A percentile compares a stretch with the other conserved stretches of the same genome.
Conservation (phyloP, 2,329 filamentous ascomycete genomes). For the Ophiocordyceps camponoti-floridani region DNA sequence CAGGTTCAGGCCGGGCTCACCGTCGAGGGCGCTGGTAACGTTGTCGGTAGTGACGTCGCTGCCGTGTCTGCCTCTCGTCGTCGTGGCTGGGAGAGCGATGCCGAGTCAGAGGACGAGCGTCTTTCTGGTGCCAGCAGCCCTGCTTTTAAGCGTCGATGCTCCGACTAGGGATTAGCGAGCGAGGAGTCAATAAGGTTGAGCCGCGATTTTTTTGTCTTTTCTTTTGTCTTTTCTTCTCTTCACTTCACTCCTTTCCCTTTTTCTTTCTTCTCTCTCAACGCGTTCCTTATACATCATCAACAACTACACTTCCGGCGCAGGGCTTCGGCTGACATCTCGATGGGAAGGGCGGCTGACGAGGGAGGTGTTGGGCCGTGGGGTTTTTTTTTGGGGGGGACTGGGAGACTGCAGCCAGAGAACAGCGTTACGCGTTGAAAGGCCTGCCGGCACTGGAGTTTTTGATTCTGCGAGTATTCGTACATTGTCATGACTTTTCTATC, state of each 20-base stretch:
- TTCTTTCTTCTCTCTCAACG: too few relatives aligned
- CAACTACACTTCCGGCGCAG: too few relatives aligned
- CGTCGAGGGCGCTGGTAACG: slow-evolving; percentile 24
- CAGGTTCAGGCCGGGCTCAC: slow-evolving; percentile 26
- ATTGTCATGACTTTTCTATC: too few relatives aligned
- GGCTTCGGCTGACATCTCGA: too few relatives aligned
- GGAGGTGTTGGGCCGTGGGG: too few relatives aligned
- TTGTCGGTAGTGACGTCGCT: slow-evolving; percentile 18
- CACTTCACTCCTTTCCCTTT: not conserved
- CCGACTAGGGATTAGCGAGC: not conserved
- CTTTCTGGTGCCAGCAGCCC: not conserved
- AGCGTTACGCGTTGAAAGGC: too few relatives aligned
- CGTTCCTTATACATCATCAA: too few relatives aligned
- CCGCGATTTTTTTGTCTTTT: not conserved
- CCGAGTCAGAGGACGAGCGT: not conserved
- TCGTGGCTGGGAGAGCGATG: not conserved
- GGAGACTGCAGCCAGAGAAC: too few relatives aligned
- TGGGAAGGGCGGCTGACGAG: too few relatives aligned
- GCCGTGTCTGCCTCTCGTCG: slow-evolving; percentile 11
- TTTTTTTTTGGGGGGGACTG: too few relatives aligned
- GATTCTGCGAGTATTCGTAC: too few relatives aligned
- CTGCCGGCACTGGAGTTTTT: too few relatives aligned
- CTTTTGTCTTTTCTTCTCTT: not conserved
- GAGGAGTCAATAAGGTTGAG: not conserved
- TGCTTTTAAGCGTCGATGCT: not conserved